A percentile compares a stretch with the other conserved stretches of the same genome.
phyloP scores from a whole-genome alignment of 805 yeast species.

The Tetrapisispora taiwanensis region DNA sequence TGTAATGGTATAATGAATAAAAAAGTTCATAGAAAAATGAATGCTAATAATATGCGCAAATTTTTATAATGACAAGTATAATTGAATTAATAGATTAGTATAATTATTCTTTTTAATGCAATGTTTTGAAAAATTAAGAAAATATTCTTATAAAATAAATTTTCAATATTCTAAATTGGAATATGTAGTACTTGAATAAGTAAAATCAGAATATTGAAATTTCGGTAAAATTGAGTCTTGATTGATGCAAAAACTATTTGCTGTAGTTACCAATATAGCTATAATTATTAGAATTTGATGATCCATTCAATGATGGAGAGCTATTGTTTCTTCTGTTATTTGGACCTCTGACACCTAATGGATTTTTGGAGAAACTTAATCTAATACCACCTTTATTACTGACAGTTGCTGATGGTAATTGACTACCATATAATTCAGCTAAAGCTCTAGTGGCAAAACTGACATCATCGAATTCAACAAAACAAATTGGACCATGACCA shows the following conservation, averaged over 20 bases:
- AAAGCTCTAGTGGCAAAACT: conserved; percentile 86
- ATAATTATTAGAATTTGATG: conserved; percentile 1
- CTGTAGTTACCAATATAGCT: conserved; percentile 3
- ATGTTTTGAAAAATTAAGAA: not conserved
- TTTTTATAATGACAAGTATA: conserved; percentile 2
- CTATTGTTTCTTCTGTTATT: conserved; percentile 35
- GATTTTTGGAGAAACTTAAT: conserved; percentile 88
- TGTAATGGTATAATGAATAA: not conserved
- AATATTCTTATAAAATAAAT: not conserved
- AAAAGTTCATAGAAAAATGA: conserved; percentile 3
- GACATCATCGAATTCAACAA: conserved; percentile 96
- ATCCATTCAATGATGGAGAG: conserved; percentile 3
- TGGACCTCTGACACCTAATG: conserved; percentile 87
- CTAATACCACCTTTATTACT: conserved; percentile 82
- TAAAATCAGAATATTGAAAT: not conserved
- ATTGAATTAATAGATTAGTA: conserved; percentile 3
- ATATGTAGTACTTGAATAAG: not conserved
- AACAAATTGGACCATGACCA: conserved; percentile 97
- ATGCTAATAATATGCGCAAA: conserved; percentile 6
- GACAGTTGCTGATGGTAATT: conserved; percentile 63
- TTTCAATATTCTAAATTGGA: not conserved
- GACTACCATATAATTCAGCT: conserved; percentile 88
- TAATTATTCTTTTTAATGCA: conserved; percentile 2
- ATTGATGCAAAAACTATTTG: conserved; percentile 2
- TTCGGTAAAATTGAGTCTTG: not conserved